Base-by-base conservation (phyloP, 192 early-diverging fungal species). In the Podila clonocystis region DNA sequence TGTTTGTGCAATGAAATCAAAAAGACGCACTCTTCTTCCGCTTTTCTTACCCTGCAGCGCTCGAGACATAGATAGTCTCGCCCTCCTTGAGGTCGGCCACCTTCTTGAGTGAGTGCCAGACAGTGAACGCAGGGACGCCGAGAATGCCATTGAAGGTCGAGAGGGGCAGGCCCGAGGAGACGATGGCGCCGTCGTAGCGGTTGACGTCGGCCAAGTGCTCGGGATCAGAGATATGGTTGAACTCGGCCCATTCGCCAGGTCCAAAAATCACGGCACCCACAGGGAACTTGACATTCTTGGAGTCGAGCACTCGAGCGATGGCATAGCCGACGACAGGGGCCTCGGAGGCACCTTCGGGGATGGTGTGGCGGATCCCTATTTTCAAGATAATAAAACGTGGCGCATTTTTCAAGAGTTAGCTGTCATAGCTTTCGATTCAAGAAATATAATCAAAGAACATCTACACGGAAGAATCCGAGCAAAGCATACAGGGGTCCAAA, bases 401-500 rank as follows among this genome's bases (percentile, higher is more conserved):
- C 15, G 26, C 22, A 30, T n/a, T 60, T 60, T 60, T 36, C 34
- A 13, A 17, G 1, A 2, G 0, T 45, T 3, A 45, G 41, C 4
- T 45, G 41, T 45, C 15, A 12, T 2, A 12, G 41, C 15, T 15
- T 45, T 45, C 34, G 8, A 12, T 45, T 45, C 15, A 15, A 17
- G 38, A 41, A 36, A 8, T 4, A 31, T 4, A 31, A 31, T 31
- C 2, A 31, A 36, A 36, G 9, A 8, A 36, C 0, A 36, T 11
- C n/a, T 9, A 8, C 41, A 28, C 55, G 9, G 17, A 26, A 58
- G 55, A 58, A 17, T 58, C 17, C 0, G 22, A 2, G 30, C 82
- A 75, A 33, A 90, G 89, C 90, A 93, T 90, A 72, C 95, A 94
- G 7, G 91, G 93, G 83, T 94, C 92, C 11, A 94, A 78, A 9